These are phyloP conservation scores for Meripilus lineatus DNA, from an alignment of 1,284 basidiomycete genomes.

Conservation along the genomic window DNA sequence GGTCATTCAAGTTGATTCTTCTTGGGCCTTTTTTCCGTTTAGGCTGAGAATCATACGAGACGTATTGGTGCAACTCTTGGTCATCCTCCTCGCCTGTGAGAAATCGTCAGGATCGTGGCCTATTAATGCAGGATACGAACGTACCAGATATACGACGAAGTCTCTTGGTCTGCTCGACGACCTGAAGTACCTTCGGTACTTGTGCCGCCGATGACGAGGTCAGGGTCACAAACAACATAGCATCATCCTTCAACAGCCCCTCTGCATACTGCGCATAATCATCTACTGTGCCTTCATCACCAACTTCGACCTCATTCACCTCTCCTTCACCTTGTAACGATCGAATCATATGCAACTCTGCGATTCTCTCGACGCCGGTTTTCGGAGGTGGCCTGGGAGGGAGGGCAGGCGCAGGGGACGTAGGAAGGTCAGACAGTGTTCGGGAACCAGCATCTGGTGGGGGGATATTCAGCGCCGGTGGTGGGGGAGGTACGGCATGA, in stretches of 20 bases:
- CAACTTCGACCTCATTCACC: slow-evolving; percentile 69
- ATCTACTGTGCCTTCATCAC: slow-evolving; percentile 55
- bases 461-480: slow-evolving; percentile 4
- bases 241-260: slow-evolving; percentile 64
- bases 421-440: too few species aligned
- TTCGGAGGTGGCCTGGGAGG: slow-evolving; percentile 62
- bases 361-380: slow-evolving; percentile 59
- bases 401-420: slow-evolving; percentile 30
- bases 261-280: slow-evolving; percentile 71
- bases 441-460: slow-evolving; percentile 2
- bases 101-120: too few species aligned
- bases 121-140: slow-evolving; percentile 10
- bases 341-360: slow-evolving; percentile 57
- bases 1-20: slow-evolving; percentile 61
- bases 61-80: slow-evolving; percentile 73
- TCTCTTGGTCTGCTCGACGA: slow-evolving; percentile 76
- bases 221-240: slow-evolving; percentile 74
- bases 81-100: slow-evolving; percentile 46
- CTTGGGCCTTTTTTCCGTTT: slow-evolving; percentile 48
- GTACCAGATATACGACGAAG: slow-evolving; percentile 65
- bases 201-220: slow-evolving; percentile 58
- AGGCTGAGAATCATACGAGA: slow-evolving; percentile 53
- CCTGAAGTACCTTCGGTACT: slow-evolving; percentile 73
- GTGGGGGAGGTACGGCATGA: slow-evolving; percentile 6
- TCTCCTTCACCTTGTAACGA: slow-evolving; percentile 40